phyloP scores from a whole-genome alignment of 495 filamentous ascomycete genomes.

The Lasiosphaeriaceae sp. region DNA sequence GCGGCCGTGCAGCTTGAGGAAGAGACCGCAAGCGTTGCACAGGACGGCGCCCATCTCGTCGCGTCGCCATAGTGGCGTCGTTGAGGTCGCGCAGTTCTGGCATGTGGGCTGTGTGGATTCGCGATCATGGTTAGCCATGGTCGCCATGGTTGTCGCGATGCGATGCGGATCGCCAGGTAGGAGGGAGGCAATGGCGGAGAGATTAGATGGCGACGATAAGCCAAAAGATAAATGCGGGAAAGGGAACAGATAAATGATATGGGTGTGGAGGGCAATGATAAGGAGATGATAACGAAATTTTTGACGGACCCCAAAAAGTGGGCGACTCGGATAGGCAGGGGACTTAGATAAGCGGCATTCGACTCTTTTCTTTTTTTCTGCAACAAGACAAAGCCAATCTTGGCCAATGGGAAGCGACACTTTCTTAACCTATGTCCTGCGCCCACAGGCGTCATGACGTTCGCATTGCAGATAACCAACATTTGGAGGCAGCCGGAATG shows the following conservation, averaged over 20 bases:
- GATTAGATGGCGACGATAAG: slow-evolving; percentile 32
- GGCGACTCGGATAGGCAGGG: not conserved
- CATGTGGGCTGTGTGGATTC: slow-evolving; percentile 85
- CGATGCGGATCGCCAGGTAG: slow-evolving; percentile 10
- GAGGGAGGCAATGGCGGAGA: slow-evolving; percentile 14
- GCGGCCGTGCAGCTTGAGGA: slow-evolving; percentile 92
- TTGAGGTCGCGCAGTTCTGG: slow-evolving; percentile 94
- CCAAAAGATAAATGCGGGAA: slow-evolving; percentile 19
- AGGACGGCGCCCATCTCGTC: slow-evolving; percentile 97
- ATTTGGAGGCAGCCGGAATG: not conserved
- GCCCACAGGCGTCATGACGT: too few species aligned
- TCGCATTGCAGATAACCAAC: too few species aligned
- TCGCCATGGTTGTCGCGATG: slow-evolving; percentile 29
- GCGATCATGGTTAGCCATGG: slow-evolving; percentile 49
- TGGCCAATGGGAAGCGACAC: too few species aligned
- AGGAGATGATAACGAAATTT: slow-evolving; percentile 36
- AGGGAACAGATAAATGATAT: slow-evolving; percentile 4
- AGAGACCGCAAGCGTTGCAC: slow-evolving; percentile 97
- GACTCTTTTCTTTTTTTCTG: slow-evolving; percentile 8
- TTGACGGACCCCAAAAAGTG: slow-evolving; percentile 24
- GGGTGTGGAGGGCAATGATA: slow-evolving; percentile 22
- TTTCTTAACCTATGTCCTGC: too few species aligned
- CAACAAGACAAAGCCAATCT: slow-evolving; percentile 10
- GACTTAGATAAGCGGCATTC: slow-evolving; percentile 24
- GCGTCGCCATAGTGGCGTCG: slow-evolving; percentile 93